phyloP scores from a whole-genome alignment of 345 rosid genomes.

The Cardamine occulta region DNA sequence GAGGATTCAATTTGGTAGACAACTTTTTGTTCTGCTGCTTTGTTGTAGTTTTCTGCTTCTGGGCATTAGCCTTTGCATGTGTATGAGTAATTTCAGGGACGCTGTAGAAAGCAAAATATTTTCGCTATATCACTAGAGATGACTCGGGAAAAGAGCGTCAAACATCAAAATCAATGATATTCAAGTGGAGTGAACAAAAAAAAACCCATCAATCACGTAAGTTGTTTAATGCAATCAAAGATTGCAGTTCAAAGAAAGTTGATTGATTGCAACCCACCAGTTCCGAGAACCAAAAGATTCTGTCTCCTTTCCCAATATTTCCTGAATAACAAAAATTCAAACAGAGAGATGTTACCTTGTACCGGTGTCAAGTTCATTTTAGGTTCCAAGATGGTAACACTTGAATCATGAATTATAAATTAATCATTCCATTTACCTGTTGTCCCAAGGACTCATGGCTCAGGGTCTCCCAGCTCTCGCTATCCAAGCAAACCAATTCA shows the following conservation, averaged over 20 bases:
- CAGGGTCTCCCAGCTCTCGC: slow-evolving; percentile 56
- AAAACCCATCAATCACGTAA: not conserved
- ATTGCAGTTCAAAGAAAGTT: slow-evolving; percentile 19
- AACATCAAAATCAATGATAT: slow-evolving; percentile 1
- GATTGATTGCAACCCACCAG: slow-evolving; percentile 51
- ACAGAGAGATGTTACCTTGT: slow-evolving; percentile 31
- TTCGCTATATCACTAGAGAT: slow-evolving; percentile 27
- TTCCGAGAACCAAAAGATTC: slow-evolving; percentile 42
- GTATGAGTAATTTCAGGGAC: slow-evolving; percentile 32
- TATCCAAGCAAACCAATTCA: slow-evolving; percentile 55
- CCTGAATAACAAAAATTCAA: slow-evolving; percentile 32
- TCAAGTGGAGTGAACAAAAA: not conserved
- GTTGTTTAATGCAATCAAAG: not conserved
- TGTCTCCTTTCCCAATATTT: slow-evolving; percentile 42
- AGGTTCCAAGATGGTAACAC: slow-evolving; percentile 16
- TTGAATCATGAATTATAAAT: slow-evolving; percentile 13
- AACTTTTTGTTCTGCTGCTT: slow-evolving; percentile 44
- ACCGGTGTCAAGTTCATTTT: slow-evolving; percentile 22
- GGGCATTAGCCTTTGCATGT: slow-evolving; percentile 33
- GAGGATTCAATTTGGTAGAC: slow-evolving; percentile 31
- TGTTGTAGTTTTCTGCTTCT: slow-evolving; percentile 36
- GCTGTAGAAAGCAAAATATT: slow-evolving; percentile 40
- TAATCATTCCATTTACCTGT: slow-evolving; percentile 45
- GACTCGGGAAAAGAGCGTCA: not conserved
- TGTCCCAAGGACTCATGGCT: slow-evolving; percentile 47